phyloP scores from a whole-genome alignment of 2,329 filamentous ascomycete genomes.

The Botryotinia globosa region DNA sequence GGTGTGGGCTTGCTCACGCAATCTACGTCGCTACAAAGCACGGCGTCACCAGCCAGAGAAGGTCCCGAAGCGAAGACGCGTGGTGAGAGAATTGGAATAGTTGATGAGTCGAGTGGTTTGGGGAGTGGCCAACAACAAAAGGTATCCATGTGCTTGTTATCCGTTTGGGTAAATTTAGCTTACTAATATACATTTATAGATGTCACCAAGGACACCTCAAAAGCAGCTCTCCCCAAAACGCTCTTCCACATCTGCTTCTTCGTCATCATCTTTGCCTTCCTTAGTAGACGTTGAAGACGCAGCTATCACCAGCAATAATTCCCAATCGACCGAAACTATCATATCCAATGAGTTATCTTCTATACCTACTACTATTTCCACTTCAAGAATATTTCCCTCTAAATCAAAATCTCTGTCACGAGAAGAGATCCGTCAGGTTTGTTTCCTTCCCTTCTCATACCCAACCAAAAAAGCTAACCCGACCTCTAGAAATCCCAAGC shows the following conservation, averaged over 20 bases:
- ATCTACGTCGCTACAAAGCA: background rate
- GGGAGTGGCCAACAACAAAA: background rate
- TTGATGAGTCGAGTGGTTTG: background rate
- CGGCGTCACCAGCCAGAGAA: background rate
- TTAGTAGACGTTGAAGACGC: background rate
- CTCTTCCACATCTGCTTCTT: background rate
- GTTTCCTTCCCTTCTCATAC: background rate
- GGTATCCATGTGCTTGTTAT: background rate
- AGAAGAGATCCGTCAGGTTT: slow-evolving; percentile 15
- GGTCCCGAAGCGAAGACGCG: no score
- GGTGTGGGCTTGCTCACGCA: background rate
- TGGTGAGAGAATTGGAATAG: background rate
- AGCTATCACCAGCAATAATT: background rate
- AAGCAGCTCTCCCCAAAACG: background rate
- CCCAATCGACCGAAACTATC: background rate
- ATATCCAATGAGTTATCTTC: background rate
- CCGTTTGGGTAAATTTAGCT: background rate
- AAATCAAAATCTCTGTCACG: slow-evolving; percentile 7
- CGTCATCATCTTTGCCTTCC: background rate
- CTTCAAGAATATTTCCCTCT: background rate
- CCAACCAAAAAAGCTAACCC: background rate
- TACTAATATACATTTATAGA: background rate
- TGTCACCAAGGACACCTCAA: background rate
- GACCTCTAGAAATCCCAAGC: slow-evolving; percentile 58
- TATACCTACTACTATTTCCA: background rate